Conservation (phyloP, 495 filamentous ascomycete species). For the Massariosphaeria phaeospora region DNA sequence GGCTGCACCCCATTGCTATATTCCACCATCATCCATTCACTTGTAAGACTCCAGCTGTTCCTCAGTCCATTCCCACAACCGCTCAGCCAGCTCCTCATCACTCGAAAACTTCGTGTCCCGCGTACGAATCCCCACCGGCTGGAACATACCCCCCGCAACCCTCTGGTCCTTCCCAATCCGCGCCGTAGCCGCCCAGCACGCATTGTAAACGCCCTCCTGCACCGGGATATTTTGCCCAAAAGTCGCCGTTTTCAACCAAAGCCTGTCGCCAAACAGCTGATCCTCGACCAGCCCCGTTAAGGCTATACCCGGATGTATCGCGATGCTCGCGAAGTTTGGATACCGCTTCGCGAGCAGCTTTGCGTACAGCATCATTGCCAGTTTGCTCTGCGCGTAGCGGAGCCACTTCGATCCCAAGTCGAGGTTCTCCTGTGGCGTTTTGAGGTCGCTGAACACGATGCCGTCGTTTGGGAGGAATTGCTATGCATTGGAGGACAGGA, state of each 20-base stretch:
- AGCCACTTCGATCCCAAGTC: neutral
- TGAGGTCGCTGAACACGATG: neutral
- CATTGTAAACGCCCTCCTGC: slow-evolving; percentile 10
- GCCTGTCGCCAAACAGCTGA: neutral
- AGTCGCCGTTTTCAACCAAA: neutral
- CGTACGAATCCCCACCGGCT: slow-evolving; percentile 9
- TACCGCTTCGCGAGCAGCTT: slow-evolving; percentile 55
- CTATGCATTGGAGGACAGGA: neutral
- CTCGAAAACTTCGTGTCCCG: neutral
- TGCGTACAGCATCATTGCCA: slow-evolving; percentile 63
- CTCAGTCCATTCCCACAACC: slow-evolving; percentile 24
- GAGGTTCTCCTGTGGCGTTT: neutral
- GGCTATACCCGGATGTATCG: slow-evolving; percentile 66
- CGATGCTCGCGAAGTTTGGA: slow-evolving; percentile 51
- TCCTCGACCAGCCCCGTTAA: slow-evolving; percentile 41
- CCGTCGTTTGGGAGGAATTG: neutral
- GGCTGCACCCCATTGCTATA: no score
- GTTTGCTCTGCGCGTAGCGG: slow-evolving; percentile 62
- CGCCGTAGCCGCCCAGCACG: slow-evolving; percentile 18
- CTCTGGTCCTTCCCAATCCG: neutral
- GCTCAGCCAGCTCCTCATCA: neutral
- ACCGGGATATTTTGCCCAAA: neutral
- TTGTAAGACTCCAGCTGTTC: neutral
- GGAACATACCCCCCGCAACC: slow-evolving; percentile 10
- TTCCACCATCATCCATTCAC: no score